Evolutionary conservation across 495 filamentous ascomycete genomes (phyloP), one percentile per base, ranked within the genome.

Genomic region (Tuber aestivum): DNA sequence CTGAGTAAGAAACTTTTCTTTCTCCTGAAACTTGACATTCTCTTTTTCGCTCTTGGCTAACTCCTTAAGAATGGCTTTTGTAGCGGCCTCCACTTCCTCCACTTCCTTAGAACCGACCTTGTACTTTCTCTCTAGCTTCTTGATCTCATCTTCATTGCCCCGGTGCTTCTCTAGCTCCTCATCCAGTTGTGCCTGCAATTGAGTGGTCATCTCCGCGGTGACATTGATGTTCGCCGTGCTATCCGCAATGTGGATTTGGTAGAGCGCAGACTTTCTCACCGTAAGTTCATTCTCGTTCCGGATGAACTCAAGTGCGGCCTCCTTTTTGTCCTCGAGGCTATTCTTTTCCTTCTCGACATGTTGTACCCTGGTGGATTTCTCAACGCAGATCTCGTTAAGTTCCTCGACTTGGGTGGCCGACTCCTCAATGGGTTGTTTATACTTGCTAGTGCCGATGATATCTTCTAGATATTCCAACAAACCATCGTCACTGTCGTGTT

Each of bases 281-380:
- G 90, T 89, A 10, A 99, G 86, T 83, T 99, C 95, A 81, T 99
- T 99, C 82, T 98, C 95, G 76, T 97, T 93, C 45, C 88, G 90
- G 76, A 99, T 91, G 82, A 89, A 97, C 7, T 93, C 90, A 16
- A 99, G 83, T 7, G 95, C 95, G 83, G 94, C 94, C 83, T 98
- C 89, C 84, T 98, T 99, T 87, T 97, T 97, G 81, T 97, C 94
- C 83, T 95, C 95, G 50, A 99, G 87, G 41, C 90, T 86, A 70
- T 90, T 93, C 86, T 92, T 97, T 86, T 99, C 95, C 83, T 98
- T 99, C 85, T 99, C 95, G 3, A 99, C 95, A 82, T 97, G 95
- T 85, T 97, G 93, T 9, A 99, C 96, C 70, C 96, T 91, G 69
- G 90, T 90, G 79, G 91, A 95, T 87, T 98, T 99, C 83, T 98